Evolutionary conservation across 768 basidiomycete genomes (phyloP), one percentile per base, ranked within the genome.

Genomic region (Amanita inopinata): DNA sequence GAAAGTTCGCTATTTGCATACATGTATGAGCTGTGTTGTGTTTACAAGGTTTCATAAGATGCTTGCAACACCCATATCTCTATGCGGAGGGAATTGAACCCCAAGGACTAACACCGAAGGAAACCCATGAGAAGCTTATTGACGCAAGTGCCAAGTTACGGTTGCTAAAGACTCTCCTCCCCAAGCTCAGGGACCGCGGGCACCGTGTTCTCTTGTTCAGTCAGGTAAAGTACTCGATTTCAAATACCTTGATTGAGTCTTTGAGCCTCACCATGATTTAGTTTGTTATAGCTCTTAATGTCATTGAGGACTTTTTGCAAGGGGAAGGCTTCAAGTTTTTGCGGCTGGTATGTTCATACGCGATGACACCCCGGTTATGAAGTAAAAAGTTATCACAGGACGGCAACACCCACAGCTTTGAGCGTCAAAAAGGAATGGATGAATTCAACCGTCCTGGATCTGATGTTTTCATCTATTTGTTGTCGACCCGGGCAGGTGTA

Each of bases 381-480:
- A 0, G 12, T 22, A 10, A 40, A 40, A 45, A 32, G 5, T 32
- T 25, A 31, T 47, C 14, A 31, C 47, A 94, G 86, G 94, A 98
- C 56, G 96, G 96, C 8, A 80, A 76, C 47, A 92, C 91, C 3
- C 85, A 85, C 57, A 80, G 86, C 52, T 67, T 70, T 3, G 75
- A 78, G n/a, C 75, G 96, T 17, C 96, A 99, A 58, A 89, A 88
- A 57, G 80, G 78, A 36, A 96, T 99, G 80, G 96, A 99, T 51
- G 80, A 81, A 48, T 99, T 86, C 69, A 97, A 99, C 61, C 80
- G 76, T 28, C 80, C 81, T 3, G 75, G 73, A 25, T 97, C 93
- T 1, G 88, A 93, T 37, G 63, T 83, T 41, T 94, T 93, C 60
- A 80, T 98, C 48, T 99, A 90, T 61, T 66, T 99, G 2, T 70